These are phyloP conservation scores for Terfezia boudieri DNA, from an alignment of 495 filamentous ascomycete genomes.

Conservation along the genomic window DNA sequence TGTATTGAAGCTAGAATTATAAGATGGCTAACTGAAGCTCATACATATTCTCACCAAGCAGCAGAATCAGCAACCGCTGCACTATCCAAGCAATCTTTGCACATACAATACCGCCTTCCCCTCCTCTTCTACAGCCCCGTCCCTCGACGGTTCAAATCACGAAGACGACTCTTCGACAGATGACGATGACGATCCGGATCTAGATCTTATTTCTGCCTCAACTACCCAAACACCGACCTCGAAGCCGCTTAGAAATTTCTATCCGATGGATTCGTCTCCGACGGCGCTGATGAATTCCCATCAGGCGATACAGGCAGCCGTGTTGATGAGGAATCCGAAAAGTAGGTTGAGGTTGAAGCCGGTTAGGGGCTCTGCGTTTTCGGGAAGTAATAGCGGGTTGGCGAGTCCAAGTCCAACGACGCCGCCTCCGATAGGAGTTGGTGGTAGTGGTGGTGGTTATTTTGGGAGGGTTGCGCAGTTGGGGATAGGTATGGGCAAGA, in stretches of 20 bases:
- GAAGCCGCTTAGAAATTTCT: background rate
- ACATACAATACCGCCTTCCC: slow-evolving; percentile 21
- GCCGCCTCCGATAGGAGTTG: slow-evolving; percentile 5
- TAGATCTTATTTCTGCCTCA: slow-evolving; percentile 1
- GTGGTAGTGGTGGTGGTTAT: slow-evolving; percentile 9
- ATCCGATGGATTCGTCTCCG: slow-evolving; percentile 11
- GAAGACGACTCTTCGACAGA: slow-evolving; percentile 17
- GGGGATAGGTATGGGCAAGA: slow-evolving; percentile 1
- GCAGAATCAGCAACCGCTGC: no score
- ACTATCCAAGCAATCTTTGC: no score
- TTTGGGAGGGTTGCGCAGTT: slow-evolving; percentile 3
- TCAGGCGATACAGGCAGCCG: background rate
- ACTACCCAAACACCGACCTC: background rate
- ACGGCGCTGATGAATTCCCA: slow-evolving; percentile 17
- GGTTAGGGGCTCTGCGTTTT: slow-evolving; percentile 8
- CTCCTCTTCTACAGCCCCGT: slow-evolving; percentile 20
- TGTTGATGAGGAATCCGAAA: background rate
- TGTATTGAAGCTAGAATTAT: no score
- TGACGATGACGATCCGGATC: slow-evolving; percentile 15
- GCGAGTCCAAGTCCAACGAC: slow-evolving; percentile 9
- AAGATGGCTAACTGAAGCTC: no score
- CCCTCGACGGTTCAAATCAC: slow-evolving; percentile 20
- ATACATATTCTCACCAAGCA: no score
- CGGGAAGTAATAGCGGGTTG: slow-evolving; percentile 5
- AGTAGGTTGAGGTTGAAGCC: slow-evolving; percentile 5